Base-by-base conservation (phyloP, 2,329 filamentous ascomycete species). In the Sporothrix variecibatus region DNA sequence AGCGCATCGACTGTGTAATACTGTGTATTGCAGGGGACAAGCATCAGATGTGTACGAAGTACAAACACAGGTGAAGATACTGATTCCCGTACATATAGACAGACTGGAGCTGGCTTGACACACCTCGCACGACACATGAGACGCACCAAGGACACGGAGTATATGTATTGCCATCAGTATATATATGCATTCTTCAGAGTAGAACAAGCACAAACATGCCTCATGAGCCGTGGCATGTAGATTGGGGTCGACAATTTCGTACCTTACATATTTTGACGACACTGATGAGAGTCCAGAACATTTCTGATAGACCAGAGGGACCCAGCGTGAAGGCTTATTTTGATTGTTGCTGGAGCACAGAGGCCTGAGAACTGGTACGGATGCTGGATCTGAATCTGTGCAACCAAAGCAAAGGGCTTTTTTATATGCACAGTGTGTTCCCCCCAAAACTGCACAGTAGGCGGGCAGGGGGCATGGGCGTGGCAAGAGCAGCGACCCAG, bases 101-200 rank as follows among this genome's bases (percentile, higher is more conserved):
- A 34, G 34, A 34, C 9, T 34, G 58, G 2, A 43, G n/a, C 7
- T 65, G 60, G n/a, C 64, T 49, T 31, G 64, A 67, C 64, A 49
- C 62, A 49, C 64, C n/a, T 68, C 43, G 67, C 67, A 56, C 67
- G 20, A 46, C 65, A 51, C 53, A 40, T 56, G 62, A 65, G 62
- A 46, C 62, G 46, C 49, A 5, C 34, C 34, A 34, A 34, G 34
- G 1, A 34, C 28, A 40, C 28, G 67, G 26, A 56, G 34, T 34
- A 34, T 34, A 34, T 34, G 49, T 23, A 69, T 51, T 34, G 65
- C 43, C 15, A 49, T 49, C 26, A 31, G 43, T 69, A n/a, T 20
- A 26, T n/a, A n/a, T n/a, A n/a, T n/a, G n/a, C n/a, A n/a, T n/a
- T 34, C 34, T 34, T 34, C 8, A 34, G 34, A 34, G n/a, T 26